Base-by-base conservation (phyloP, 345 rosid genomes). In the Turnera subulata region DNA sequence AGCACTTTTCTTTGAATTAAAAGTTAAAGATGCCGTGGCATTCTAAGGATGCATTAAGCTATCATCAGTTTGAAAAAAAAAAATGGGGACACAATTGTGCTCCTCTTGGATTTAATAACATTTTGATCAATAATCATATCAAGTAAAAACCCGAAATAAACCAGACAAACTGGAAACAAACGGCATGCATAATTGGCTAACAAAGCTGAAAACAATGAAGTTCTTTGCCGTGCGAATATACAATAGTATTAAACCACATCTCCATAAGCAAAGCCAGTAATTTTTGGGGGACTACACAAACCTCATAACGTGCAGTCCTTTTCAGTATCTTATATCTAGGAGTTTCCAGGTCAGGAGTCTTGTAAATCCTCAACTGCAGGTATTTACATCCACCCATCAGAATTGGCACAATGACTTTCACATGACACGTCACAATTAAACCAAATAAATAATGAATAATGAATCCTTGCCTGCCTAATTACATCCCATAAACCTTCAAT, bases 241-340 rank as follows among this genome's bases (percentile, higher is more conserved):
- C 6, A 2, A 46, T 7, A 47, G 8, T 33, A 32, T 1, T 19
- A 32, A 58, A 21, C 46, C 18, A 24, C 8, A 25, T 26, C 8
- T 15, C 15, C 10, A 44, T 11, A 44, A 39, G 20, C 24, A 58
- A 6, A 15, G 22, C 25, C 69, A 60, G 16, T 7, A n/a, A 23
- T 44, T 25, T 21, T 33, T 47, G 20, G 7, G 38, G 32, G 61
- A n/a, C n/a, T n/a, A n/a, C n/a, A n/a, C 35, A 12, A 18, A 92
- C 95, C 95, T 92, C 93, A 69, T 86, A 89, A 58, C 67, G 68
- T 69, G 88, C 72, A 38, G 82, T 82, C 73, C 95, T 76, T 76
- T 79, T 89, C 57, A 84, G 73, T 71, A 83, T 89, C 58, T 71
- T 71, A 75, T 83, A 92, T 65, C 72, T 78, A 20, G 95, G 96